phyloP scores from a whole-genome alignment of 179 eudicot genomes.

The Carnegiea gigantea region DNA sequence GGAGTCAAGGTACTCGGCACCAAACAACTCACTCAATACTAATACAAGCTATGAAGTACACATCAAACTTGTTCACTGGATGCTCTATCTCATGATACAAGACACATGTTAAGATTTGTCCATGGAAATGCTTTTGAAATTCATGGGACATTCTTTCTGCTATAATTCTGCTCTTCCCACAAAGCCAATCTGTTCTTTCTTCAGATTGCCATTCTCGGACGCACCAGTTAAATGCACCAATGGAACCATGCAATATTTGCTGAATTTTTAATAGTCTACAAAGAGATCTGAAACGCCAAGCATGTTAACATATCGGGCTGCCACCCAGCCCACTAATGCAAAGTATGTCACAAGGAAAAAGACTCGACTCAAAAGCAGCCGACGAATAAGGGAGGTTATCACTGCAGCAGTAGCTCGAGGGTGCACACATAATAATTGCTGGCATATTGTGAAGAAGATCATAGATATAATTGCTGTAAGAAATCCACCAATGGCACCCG shows the following conservation, averaged over 20 bases:
- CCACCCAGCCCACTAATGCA: slow-evolving; percentile 68
- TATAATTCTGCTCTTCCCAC: neutral
- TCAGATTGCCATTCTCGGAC: neutral
- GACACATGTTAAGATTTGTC: neutral
- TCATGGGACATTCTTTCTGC: neutral
- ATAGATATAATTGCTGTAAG: slow-evolving; percentile 52
- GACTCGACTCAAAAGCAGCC: slow-evolving; percentile 41
- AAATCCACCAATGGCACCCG: slow-evolving; percentile 62
- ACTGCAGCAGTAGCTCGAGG: slow-evolving; percentile 30
- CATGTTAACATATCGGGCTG: slow-evolving; percentile 63
- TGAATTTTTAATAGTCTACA: slow-evolving; percentile 25
- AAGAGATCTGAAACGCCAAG: slow-evolving; percentile 52
- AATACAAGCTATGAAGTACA: slow-evolving; percentile 5
- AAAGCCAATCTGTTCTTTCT: neutral
- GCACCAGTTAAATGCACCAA: neutral
- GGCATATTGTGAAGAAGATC: slow-evolving; percentile 43
- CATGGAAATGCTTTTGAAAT: neutral
- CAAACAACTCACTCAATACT: neutral
- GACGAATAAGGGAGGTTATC: slow-evolving; percentile 30
- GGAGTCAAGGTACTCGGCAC: neutral
- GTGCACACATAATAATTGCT: slow-evolving; percentile 29
- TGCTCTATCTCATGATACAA: neutral
- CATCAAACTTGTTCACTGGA: neutral
- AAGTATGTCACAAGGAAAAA: slow-evolving; percentile 72
- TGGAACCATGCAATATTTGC: neutral